Conservation (phyloP, 176 grass and related monocot genomes). For the Triticum timopheevii region DNA sequence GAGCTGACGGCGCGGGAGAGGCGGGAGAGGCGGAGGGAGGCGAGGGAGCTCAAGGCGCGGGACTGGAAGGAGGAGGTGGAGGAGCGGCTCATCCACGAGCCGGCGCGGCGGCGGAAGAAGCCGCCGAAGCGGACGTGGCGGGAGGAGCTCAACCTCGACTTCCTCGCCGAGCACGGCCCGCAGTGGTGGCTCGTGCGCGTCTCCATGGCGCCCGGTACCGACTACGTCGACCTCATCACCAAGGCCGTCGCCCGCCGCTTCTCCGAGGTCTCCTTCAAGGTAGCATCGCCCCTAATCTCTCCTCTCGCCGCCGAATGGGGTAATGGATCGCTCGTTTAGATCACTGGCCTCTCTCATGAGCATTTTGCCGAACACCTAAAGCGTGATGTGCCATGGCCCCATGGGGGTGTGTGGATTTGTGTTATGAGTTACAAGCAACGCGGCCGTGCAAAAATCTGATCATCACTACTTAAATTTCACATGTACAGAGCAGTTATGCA, state of each 20-base stretch:
- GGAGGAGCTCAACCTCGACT: slow-evolving; percentile 71
- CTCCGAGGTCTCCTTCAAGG: slow-evolving; percentile 72
- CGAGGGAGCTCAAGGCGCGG: slow-evolving; percentile 53
- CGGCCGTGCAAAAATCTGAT: neutral
- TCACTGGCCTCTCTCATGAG: neutral
- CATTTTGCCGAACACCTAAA: neutral
- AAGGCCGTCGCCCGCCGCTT: slow-evolving; percentile 45
- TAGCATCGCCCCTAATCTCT: neutral
- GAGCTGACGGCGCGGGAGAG: slow-evolving; percentile 59
- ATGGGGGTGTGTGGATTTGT: neutral
- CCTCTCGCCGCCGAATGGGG: neutral
- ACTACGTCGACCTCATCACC: slow-evolving; percentile 60
- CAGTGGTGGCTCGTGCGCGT: slow-evolving; percentile 93
- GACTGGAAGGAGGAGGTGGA: slow-evolving; percentile 93
- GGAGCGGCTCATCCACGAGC: slow-evolving; percentile 67
- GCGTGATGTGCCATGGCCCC: neutral
- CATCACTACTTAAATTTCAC: neutral
- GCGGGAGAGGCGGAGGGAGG: slow-evolving; percentile 55
- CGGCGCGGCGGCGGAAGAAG: slow-evolving; percentile 43
- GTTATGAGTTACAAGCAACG: slow-evolving; percentile 2
- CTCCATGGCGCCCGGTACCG: slow-evolving; percentile 61
- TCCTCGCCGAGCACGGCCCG: slow-evolving; percentile 63
- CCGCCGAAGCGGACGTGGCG: slow-evolving; percentile 45
- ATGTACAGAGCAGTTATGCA: neutral
- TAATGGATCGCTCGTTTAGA: neutral